Evolutionary conservation across 441 rosid genomes (phyloP).

Genomic region (Adansonia madagascariensis): DNA sequence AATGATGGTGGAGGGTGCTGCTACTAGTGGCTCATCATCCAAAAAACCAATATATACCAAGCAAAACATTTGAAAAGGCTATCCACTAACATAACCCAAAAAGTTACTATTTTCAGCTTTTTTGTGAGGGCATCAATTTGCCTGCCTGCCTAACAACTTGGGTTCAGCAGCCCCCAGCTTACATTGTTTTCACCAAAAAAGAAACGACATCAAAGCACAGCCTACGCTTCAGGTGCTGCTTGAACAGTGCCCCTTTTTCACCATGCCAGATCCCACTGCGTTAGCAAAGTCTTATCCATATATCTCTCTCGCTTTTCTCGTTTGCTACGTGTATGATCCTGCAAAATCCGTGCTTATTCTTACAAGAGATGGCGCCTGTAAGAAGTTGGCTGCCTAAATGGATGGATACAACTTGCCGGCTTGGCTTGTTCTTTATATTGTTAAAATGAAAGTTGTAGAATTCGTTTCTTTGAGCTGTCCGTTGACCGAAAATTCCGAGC

Average conservation of each 20-base stretch:
- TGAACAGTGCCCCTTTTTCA: constrained; percentile 22
- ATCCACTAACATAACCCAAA: constrained; percentile 32
- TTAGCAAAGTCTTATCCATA: neutral
- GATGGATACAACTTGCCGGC: neutral
- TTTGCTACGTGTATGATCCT: neutral
- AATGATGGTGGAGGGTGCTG: constrained; percentile 56
- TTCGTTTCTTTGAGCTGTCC: neutral
- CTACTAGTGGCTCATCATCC: constrained; percentile 51
- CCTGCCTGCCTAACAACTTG: constrained; percentile 21
- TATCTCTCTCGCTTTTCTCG: no score
- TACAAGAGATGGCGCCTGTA: neutral
- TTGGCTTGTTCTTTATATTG: neutral
- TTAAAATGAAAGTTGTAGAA: neutral
- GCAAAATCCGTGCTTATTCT: neutral
- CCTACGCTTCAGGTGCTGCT: constrained; percentile 36
- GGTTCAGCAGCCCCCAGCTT: constrained; percentile 20
- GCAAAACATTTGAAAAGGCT: constrained; percentile 38
- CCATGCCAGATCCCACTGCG: neutral
- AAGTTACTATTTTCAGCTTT: constrained; percentile 33
- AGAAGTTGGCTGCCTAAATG: constrained; percentile 3
- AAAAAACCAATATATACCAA: constrained; percentile 33
- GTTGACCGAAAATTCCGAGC: neutral
- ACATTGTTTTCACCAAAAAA: constrained; percentile 29
- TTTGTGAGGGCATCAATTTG: constrained; percentile 28
- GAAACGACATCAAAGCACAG: constrained; percentile 27